A percentile compares a stretch with the other conserved stretches of the same genome.
phyloP scores from a whole-genome alignment of 805 yeast species.

The Ogataea salicorniae region DNA sequence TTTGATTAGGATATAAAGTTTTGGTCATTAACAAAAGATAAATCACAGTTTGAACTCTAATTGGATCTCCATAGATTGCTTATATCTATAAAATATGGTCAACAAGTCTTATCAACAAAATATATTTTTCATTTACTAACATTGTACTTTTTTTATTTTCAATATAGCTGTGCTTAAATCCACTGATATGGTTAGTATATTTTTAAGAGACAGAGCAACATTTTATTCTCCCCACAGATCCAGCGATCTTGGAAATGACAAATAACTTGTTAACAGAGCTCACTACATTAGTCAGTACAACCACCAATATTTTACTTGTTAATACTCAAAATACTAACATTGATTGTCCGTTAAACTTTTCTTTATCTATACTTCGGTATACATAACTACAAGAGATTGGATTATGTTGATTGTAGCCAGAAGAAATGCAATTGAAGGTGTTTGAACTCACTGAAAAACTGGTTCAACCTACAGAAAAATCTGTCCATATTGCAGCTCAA shows the following conservation, averaged over 20 bases:
- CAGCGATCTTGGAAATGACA: too few species aligned
- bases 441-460: slow-evolving; percentile 44
- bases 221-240: too few species aligned
- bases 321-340: background rate
- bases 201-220: background rate
- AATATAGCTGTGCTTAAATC: slow-evolving; percentile 21
- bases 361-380: too few species aligned
- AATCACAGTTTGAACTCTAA: too few species aligned
- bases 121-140: background rate
- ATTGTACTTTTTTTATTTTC: background rate
- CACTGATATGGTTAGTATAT: slow-evolving; percentile 25
- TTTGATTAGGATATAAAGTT: too few species aligned
- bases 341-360: background rate
- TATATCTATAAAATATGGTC: too few species aligned
- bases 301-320: too few species aligned
- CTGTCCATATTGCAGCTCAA: slow-evolving; percentile 60
- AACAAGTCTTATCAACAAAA: background rate
- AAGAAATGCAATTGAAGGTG: slow-evolving; percentile 47
- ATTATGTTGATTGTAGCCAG: slow-evolving; percentile 27
- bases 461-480: slow-evolving; percentile 37
- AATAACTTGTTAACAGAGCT: too few species aligned
- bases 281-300: too few species aligned
- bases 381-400: too few species aligned
- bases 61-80: too few species aligned
- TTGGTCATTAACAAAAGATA: too few species aligned